phyloP scores from a whole-genome alignment of 257 asterid genomes.

The Verbena officinalis region DNA sequence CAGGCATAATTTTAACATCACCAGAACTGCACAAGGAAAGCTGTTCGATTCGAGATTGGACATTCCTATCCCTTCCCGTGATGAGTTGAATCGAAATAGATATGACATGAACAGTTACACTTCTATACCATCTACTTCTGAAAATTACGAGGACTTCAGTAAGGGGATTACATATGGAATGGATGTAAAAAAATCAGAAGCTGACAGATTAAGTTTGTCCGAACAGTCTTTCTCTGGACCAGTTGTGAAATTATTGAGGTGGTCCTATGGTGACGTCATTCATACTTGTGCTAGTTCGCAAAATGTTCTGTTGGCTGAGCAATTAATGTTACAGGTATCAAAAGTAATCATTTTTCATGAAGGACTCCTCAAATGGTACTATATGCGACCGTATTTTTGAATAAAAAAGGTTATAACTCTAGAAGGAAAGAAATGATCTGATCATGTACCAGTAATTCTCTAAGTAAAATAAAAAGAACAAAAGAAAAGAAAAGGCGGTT shows the following conservation, averaged over 20 bases:
- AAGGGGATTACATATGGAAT: constrained; percentile 30
- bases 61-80: constrained; percentile 62
- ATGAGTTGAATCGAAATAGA: constrained; percentile 34
- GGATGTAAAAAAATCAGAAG: constrained; percentile 24
- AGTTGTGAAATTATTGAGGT: constrained; percentile 53
- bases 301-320: constrained; percentile 62
- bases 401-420: background rate
- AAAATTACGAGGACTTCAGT: constrained; percentile 31
- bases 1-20: constrained; percentile 35
- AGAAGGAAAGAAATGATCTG: background rate
- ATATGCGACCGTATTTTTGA: background rate
- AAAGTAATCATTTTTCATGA: constrained; percentile 21
- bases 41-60: constrained; percentile 50
- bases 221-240: constrained; percentile 39
- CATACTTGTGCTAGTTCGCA: constrained; percentile 63
- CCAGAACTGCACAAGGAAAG: constrained; percentile 56
- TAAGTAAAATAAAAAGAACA: background rate
- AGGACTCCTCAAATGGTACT: constrained; percentile 13
- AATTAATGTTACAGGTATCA: constrained; percentile 74
- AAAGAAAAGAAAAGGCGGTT: background rate
- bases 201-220: constrained; percentile 35
- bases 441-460: constrained; percentile 1
- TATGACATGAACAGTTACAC: constrained; percentile 23
- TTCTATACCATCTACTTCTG: constrained; percentile 28
- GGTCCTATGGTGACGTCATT: constrained; percentile 70